Conservation (phyloP, 176 grass and related monocot species). For the Canna indica region DNA sequence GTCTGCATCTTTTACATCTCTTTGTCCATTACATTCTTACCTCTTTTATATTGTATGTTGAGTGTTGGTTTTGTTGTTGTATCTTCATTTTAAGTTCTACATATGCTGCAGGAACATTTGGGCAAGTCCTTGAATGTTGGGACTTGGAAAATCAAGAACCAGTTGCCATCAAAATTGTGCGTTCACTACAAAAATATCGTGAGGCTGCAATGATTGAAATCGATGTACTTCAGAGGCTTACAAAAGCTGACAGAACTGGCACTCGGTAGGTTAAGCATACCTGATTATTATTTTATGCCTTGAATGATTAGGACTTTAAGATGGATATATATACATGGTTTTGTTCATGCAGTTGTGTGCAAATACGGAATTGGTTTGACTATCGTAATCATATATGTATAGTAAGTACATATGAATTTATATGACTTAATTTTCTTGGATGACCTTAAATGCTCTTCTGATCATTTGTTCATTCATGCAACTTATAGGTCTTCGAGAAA, state of each 20-base stretch:
- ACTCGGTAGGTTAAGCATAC: conserved; percentile 56
- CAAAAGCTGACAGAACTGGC: conserved; percentile 65
- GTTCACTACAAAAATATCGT: conserved; percentile 87
- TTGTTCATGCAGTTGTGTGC: conserved; percentile 96
- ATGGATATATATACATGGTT: conserved; percentile 77
- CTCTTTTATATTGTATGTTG: background rate
- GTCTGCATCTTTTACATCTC: background rate
- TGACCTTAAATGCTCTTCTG: background rate
- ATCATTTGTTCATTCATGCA: conserved; percentile 21
- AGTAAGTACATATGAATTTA: conserved; percentile 89
- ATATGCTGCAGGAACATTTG: conserved; percentile 69
- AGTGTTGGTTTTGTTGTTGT: background rate
- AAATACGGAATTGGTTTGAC: conserved; percentile 99
- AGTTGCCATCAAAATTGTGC: conserved; percentile 87
- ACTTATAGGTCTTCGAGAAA: conserved; percentile 84
- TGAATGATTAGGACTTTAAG: conserved; percentile 43
- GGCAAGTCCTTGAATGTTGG: conserved; percentile 97
- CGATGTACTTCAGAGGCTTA: conserved; percentile 87
- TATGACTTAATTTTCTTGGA: conserved; percentile 12
- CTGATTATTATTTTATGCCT: conserved; percentile 24
- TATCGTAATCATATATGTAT: conserved; percentile 99
- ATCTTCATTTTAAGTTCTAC: background rate
- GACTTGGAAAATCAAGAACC: conserved; percentile 87
- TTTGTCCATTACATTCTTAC: background rate
- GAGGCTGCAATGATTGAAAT: conserved; percentile 99